phyloP scores from a whole-genome alignment of 106 monocot species.

The Allium sativum region DNA sequence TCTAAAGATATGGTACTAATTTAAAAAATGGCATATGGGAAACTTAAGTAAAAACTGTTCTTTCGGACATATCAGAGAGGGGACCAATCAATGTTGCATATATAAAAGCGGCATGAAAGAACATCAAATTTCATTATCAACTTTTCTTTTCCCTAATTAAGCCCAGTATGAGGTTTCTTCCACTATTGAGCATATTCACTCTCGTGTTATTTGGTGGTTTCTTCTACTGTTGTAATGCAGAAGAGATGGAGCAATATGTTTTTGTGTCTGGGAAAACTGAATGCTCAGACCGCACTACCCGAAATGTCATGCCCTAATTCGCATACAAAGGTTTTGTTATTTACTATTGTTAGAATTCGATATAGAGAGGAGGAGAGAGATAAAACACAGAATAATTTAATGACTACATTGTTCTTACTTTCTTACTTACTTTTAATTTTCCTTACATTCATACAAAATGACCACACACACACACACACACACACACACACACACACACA shows the following conservation, averaged over 20 bases:
- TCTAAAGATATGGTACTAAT: too few species aligned
- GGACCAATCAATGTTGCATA: too few species aligned
- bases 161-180: not conserved
- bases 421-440: too few species aligned
- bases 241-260: not conserved
- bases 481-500: too few species aligned
- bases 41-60: too few species aligned
- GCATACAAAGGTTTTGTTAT: conserved; percentile 18
- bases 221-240: not conserved
- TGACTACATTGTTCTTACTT: too few species aligned
- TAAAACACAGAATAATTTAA: too few species aligned
- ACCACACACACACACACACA: too few species aligned
- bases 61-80: too few species aligned
- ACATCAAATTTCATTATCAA: not conserved
- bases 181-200: not conserved
- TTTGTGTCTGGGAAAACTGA: conserved; percentile 10
- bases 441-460: too few species aligned
- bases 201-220: not conserved
- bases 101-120: not conserved
- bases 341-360: not conserved
- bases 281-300: conserved; percentile 21
- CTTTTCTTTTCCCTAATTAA: not conserved
- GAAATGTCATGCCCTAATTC: conserved; percentile 9
- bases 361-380: too few species aligned
- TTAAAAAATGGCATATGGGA: too few species aligned